phyloP scores from a whole-genome alignment of 371 early-diverging fungal species.

The Zychaea mexicana region DNA sequence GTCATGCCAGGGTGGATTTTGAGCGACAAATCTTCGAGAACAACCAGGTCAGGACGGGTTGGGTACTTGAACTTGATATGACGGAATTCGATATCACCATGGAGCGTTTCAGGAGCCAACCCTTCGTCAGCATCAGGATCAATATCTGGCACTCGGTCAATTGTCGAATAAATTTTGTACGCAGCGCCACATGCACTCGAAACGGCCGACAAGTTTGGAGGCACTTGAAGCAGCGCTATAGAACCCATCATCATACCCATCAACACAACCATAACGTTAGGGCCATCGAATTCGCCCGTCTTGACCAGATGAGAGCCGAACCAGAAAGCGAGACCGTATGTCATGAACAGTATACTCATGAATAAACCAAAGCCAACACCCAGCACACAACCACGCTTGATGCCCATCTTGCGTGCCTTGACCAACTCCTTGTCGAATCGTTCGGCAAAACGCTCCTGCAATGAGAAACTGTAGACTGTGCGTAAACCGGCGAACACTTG shows the following conservation, averaged over 20 bases:
- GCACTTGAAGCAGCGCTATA: slow-evolving; percentile 43
- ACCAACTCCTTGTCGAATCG: slow-evolving; percentile 56
- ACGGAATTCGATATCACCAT: slow-evolving; percentile 75
- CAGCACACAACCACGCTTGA: slow-evolving; percentile 40
- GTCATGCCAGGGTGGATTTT: slow-evolving; percentile 75
- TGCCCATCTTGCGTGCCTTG: slow-evolving; percentile 38
- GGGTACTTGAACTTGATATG: slow-evolving; percentile 80
- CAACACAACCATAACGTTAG: slow-evolving; percentile 65
- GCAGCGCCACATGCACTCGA: slow-evolving; percentile 72
- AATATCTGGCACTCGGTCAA: slow-evolving; percentile 79
- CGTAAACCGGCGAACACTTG: slow-evolving; percentile 83
- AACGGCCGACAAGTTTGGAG: slow-evolving; percentile 65
- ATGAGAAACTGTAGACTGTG: slow-evolving; percentile 83
- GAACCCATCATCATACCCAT: slow-evolving; percentile 73
- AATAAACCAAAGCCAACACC: slow-evolving; percentile 57
- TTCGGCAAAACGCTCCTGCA: slow-evolving; percentile 63
- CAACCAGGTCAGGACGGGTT: slow-evolving; percentile 71
- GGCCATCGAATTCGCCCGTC: slow-evolving; percentile 13
- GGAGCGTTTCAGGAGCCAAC: slow-evolving; percentile 40
- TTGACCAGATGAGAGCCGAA: slow-evolving; percentile 60
- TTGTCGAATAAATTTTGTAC: slow-evolving; percentile 71
- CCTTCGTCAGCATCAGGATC: slow-evolving; percentile 63
- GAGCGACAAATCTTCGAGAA: slow-evolving; percentile 65
- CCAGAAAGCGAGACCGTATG: slow-evolving; percentile 73
- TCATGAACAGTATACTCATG: slow-evolving; percentile 57